Evolutionary conservation across 768 basidiomycete species (phyloP).

Genomic region (Boletales sp.): DNA sequence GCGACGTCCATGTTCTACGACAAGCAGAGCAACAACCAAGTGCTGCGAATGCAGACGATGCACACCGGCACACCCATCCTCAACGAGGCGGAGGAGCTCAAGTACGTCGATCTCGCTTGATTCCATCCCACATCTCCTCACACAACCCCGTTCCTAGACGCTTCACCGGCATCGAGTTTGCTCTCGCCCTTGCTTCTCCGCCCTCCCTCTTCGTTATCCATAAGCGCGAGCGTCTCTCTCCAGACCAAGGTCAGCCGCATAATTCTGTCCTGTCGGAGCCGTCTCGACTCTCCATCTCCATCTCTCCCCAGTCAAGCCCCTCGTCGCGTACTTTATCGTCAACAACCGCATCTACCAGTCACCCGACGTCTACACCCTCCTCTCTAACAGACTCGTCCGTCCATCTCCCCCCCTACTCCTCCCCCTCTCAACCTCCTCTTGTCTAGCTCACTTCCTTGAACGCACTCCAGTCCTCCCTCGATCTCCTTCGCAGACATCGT

Average conservation of each 20-base stretch:
- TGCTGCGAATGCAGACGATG: constrained; percentile 90
- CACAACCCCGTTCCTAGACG: constrained; percentile 47
- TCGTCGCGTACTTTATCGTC: constrained; percentile 85
- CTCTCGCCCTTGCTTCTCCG: constrained; percentile 73
- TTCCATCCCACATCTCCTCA: constrained; percentile 2
- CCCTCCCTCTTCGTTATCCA: constrained; percentile 87
- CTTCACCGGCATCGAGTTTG: constrained; percentile 86
- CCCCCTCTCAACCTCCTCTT: background rate
- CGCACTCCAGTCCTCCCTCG: constrained; percentile 73
- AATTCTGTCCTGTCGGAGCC: too few species aligned
- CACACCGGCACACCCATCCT: constrained; percentile 72
- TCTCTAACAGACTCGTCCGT: constrained; percentile 77
- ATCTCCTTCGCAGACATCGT: constrained; percentile 65
- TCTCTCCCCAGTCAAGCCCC: constrained; percentile 54
- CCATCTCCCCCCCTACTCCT: constrained; percentile 11
- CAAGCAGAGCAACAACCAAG: constrained; percentile 90
- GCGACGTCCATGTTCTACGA: constrained; percentile 91
- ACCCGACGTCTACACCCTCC: constrained; percentile 77
- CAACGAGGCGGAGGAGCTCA: constrained; percentile 85
- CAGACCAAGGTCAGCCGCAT: constrained; percentile 67
- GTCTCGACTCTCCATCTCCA: too few species aligned
- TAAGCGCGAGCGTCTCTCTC: constrained; percentile 80
- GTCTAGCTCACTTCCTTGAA: constrained; percentile 63
- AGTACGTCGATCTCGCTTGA: constrained; percentile 28
- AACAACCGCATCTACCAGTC: constrained; percentile 88